phyloP scores from a whole-genome alignment of 306 rosid species.

The Castanea sativa region DNA sequence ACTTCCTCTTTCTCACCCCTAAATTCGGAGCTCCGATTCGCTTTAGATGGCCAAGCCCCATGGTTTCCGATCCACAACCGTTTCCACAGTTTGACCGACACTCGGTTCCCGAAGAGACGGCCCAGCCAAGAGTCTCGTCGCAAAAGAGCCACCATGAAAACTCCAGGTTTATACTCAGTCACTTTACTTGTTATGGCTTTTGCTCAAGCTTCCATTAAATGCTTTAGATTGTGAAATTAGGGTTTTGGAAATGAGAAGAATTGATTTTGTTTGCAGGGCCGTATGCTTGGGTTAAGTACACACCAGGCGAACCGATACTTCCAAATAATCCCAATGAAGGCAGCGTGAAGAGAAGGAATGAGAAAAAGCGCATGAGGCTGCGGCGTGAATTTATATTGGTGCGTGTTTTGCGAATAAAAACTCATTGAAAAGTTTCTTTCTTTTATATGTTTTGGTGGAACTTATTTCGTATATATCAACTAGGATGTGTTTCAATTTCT shows the following conservation, averaged over 20 bases:
- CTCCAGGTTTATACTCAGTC: conserved; percentile 42
- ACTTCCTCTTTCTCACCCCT: conserved; percentile 8
- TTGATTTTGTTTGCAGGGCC: conserved; percentile 52
- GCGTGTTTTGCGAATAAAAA: conserved; percentile 3
- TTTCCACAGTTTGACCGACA: conserved; percentile 76
- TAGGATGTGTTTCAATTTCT: too few relatives aligned
- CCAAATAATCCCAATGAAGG: conserved; percentile 81
- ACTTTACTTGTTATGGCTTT: too few relatives aligned
- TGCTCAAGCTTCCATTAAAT: background rate
- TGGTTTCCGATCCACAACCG: conserved; percentile 47
- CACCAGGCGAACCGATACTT: conserved; percentile 70
- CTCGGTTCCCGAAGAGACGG: conserved; percentile 78
- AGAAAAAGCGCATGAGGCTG: conserved; percentile 78
- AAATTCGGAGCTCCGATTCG: background rate
- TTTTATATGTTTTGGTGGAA: too few relatives aligned
- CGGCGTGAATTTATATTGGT: conserved; percentile 81
- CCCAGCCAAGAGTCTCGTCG: conserved; percentile 67
- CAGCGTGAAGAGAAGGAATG: conserved; percentile 82
- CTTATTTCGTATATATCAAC: too few relatives aligned
- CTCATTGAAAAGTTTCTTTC: too few relatives aligned
- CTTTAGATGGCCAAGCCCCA: conserved; percentile 29
- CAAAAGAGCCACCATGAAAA: conserved; percentile 71
- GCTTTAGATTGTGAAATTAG: too few relatives aligned
- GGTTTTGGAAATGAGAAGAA: too few relatives aligned
- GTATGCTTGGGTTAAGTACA: conserved; percentile 67